Conservation (phyloP, 192 early-diverging fungal genomes). For the Coemansia sp. region DNA sequence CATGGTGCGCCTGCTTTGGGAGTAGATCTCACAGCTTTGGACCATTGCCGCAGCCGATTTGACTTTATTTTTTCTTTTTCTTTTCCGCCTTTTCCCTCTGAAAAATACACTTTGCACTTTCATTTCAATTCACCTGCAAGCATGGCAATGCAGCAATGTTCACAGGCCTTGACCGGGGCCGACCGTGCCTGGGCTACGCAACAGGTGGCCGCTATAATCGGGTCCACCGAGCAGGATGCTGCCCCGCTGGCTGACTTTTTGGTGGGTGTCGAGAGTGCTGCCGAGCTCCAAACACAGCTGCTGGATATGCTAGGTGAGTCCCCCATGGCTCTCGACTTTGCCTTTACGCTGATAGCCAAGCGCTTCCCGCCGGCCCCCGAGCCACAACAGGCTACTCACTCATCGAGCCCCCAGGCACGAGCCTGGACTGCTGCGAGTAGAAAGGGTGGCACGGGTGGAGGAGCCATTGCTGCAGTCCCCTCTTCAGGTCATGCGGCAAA, state of each 20-base stretch:
- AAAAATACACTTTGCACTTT: neutral
- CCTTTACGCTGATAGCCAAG: constrained; percentile 31
- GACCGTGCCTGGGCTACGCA: constrained; percentile 37
- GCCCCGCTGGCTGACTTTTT: constrained; percentile 44
- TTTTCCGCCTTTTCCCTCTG: neutral
- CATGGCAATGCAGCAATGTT: neutral
- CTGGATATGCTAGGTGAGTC: constrained; percentile 53
- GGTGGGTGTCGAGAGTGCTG: constrained; percentile 16
- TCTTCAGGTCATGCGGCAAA: neutral
- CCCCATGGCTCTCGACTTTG: constrained; percentile 43
- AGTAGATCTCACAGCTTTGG: constrained; percentile 7
- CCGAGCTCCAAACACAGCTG: constrained; percentile 43
- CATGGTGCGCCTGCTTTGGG: constrained; percentile 48
- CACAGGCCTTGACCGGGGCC: constrained; percentile 12
- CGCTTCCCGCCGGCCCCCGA: constrained; percentile 26
- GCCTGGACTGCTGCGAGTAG: constrained; percentile 6
- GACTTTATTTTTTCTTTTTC: neutral
- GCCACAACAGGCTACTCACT: neutral
- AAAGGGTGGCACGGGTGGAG: neutral
- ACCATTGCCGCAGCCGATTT: neutral
- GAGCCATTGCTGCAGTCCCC: neutral
- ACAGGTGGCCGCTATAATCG: constrained; percentile 45
- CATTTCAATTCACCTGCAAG: neutral
- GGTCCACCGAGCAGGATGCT: constrained; percentile 29
- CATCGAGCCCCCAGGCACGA: neutral